Evolutionary conservation across 148 eudicot species (phyloP).

Genomic region (Fagopyrum esculentum): DNA sequence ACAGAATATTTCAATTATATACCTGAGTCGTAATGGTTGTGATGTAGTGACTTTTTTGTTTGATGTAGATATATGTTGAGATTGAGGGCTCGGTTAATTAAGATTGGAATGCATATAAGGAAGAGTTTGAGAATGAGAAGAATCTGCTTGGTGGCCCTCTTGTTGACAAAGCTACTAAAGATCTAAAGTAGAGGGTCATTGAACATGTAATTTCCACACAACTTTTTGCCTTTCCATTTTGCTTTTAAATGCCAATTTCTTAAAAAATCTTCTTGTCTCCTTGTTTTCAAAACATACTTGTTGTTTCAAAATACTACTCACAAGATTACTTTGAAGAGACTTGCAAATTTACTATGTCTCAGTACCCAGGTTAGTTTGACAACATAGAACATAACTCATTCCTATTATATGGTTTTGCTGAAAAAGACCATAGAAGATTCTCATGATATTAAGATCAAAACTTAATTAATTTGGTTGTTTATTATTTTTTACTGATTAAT

Average conservation of each 20-base stretch:
- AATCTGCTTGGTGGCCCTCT: slow-evolving; percentile 79
- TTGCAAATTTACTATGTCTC: slow-evolving; percentile 76
- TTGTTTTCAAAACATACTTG: slow-evolving; percentile 71
- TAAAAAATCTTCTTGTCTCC: neutral
- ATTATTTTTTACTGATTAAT: no score
- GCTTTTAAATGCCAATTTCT: neutral
- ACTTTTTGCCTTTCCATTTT: neutral
- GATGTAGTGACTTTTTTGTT: no score
- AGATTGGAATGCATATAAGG: slow-evolving; percentile 77
- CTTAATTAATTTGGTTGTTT: no score
- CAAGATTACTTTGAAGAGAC: slow-evolving; percentile 70
- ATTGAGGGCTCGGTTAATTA: no score
- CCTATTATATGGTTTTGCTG: neutral
- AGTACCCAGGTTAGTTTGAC: slow-evolving; percentile 56
- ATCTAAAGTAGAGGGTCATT: slow-evolving; percentile 80
- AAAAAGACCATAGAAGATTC: no score
- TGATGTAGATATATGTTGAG: no score
- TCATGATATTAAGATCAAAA: no score
- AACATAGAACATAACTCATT: neutral
- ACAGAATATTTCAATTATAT: no score
- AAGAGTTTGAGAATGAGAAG: slow-evolving; percentile 78
- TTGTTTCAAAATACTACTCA: slow-evolving; percentile 84
- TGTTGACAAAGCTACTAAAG: slow-evolving; percentile 88
- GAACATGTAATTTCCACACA: slow-evolving; percentile 64
- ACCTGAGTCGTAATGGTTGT: no score